Conservation (phyloP, 306 rosid species). For the Calophaca sinica region DNA sequence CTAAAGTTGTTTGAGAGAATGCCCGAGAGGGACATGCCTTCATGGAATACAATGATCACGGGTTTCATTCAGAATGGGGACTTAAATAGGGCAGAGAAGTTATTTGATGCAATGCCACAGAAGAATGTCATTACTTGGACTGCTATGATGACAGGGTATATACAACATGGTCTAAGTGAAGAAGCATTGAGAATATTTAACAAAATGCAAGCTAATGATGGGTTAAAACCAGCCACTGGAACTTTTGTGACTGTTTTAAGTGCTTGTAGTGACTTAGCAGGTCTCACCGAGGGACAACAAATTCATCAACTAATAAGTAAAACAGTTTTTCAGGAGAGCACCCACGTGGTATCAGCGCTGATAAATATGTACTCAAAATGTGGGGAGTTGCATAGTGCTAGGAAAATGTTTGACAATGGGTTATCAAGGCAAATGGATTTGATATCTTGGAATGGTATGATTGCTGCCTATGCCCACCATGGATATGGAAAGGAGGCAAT, state of each 20-base stretch:
- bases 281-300: conserved; percentile 57
- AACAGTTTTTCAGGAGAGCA: conserved; percentile 51
- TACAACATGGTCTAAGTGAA: conserved; percentile 55
- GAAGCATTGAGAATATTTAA: conserved; percentile 52
- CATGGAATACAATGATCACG: conserved; percentile 61
- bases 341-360: conserved; percentile 49
- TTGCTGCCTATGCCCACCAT: conserved; percentile 63
- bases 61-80: conserved; percentile 54
- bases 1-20: conserved; percentile 53
- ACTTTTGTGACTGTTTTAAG: conserved; percentile 60
- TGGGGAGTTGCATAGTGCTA: conserved; percentile 56
- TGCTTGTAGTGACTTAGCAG: conserved; percentile 63
- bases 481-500: conserved; percentile 57
- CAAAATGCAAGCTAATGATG: conserved; percentile 49
- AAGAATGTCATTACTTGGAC: conserved; percentile 63
- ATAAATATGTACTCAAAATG: conserved; percentile 64
- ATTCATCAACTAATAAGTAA: conserved; percentile 58
- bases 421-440: conserved; percentile 52
- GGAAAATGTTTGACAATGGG: conserved; percentile 59
- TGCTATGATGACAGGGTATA: conserved; percentile 63
- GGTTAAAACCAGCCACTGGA: conserved; percentile 56
- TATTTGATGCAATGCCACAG: conserved; percentile 52
- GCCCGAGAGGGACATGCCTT: conserved; percentile 59
- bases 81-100: conserved; percentile 48
- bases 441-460: conserved; percentile 64